A percentile compares a stretch with the other conserved stretches of the same genome.
phyloP scores from a whole-genome alignment of 2,329 filamentous ascomycete genomes.

The Talaromyces sp. region DNA sequence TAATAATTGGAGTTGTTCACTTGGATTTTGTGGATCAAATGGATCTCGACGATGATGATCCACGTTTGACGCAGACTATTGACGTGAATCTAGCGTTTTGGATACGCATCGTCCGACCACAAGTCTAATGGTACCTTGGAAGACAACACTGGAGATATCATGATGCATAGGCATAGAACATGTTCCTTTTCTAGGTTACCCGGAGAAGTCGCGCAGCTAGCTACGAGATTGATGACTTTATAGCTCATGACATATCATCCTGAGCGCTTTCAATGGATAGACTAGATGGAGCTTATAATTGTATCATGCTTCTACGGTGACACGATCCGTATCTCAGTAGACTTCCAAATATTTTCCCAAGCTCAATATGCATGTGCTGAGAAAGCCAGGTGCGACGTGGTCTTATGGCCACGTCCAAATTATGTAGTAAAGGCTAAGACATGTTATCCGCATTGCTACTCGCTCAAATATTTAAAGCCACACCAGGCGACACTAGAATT shows the following conservation, averaged over 20 bases:
- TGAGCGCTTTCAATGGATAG: neutral
- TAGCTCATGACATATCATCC: neutral
- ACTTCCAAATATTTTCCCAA: neutral
- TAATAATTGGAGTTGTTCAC: neutral
- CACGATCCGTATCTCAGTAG: neutral
- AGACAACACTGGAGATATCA: neutral
- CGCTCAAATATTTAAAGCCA: too few species aligned
- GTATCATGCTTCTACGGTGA: neutral
- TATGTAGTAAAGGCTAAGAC: too few species aligned
- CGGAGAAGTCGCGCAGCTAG: too few species aligned
- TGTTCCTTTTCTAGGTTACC: too few species aligned
- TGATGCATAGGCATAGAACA: neutral
- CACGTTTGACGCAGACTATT: neutral
- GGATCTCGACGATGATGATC: neutral
- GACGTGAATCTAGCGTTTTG: neutral
- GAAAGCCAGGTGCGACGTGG: neutral
- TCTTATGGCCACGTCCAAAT: neutral
- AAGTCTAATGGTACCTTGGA: neutral
- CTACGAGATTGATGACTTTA: neutral
- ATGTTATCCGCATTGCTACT: too few species aligned
- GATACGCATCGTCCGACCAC: neutral
- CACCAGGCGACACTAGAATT: too few species aligned
- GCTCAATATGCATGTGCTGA: neutral
- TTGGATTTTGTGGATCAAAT: neutral
- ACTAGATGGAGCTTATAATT: neutral